Percentiles rank a stretch among this genome's conserved stretches.
Evolutionary conservation across 2,329 filamentous ascomycete genomes (phyloP).

Genomic region (Xylariomycetidae sp.): DNA sequence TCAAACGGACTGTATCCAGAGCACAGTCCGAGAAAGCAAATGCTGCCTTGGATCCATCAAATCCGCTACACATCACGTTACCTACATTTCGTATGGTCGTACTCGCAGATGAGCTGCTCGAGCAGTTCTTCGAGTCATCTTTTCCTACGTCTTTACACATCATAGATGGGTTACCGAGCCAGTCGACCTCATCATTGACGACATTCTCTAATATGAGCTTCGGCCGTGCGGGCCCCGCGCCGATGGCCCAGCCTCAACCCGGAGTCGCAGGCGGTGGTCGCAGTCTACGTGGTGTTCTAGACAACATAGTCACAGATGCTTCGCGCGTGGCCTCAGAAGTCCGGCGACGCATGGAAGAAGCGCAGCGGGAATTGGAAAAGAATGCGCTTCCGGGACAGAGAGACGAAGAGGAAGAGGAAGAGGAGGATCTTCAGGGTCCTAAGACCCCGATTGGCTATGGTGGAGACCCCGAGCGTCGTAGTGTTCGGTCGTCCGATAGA

Average conservation of each 20-base stretch:
- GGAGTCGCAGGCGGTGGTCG: constrained; percentile 51
- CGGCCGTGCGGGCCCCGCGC: constrained; percentile 37
- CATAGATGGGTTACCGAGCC: constrained; percentile 54
- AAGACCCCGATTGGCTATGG: constrained; percentile 36
- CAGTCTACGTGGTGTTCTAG: constrained; percentile 84
- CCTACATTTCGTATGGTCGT: constrained; percentile 99
- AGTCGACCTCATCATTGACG: constrained; percentile 66
- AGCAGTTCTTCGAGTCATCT: constrained; percentile 95
- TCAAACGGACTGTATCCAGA: constrained; percentile 46
- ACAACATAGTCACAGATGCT: constrained; percentile 96
- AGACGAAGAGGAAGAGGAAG: constrained; percentile 66
- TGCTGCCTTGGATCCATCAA: constrained; percentile 83
- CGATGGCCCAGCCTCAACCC: constrained; percentile 34
- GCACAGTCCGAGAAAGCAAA: constrained; percentile 76
- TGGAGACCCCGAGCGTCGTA: constrained; percentile 57
- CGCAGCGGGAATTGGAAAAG: constrained; percentile 84
- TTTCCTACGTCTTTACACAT: constrained; percentile 92
- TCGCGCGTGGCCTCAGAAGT: constrained; percentile 96
- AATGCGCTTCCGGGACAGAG: constrained; percentile 62
- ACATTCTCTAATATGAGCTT: constrained; percentile 72
- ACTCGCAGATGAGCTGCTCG: constrained; percentile 88
- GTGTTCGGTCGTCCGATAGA: constrained; percentile 62
- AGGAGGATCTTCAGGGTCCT: constrained; percentile 48
- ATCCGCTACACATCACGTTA: constrained; percentile 90
- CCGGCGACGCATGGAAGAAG: constrained; percentile 88